Percentiles rank a stretch among this genome's conserved stretches.
Evolutionary conservation across 106 monocot species (phyloP).

Genomic region (Cymbidium sinense): DNA sequence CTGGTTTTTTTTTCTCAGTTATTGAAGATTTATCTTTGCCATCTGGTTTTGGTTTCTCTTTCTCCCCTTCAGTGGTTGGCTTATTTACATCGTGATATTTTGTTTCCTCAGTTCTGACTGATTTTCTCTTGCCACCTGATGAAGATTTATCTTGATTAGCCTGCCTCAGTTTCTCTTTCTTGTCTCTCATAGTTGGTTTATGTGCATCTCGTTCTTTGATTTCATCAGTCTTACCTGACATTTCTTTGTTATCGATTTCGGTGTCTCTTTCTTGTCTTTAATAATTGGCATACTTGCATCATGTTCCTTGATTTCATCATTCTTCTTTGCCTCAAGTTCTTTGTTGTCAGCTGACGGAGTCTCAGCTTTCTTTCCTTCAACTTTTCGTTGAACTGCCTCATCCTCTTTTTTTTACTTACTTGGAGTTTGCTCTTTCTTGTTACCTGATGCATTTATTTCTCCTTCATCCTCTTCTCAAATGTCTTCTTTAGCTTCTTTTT

Average conservation of each 20-base stretch:
- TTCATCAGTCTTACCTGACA: not conserved
- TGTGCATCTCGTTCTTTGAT: not conserved
- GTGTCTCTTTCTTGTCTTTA: not conserved
- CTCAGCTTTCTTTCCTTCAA: too few relatives aligned
- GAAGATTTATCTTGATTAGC: not conserved
- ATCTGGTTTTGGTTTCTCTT: not conserved
- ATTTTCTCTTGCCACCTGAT: not conserved
- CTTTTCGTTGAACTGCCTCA: not conserved
- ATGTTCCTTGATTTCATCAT: not conserved
- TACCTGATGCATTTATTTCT: not conserved
- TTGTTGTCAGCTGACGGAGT: too few relatives aligned
- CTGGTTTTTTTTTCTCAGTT: not conserved
- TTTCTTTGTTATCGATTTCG: not conserved
- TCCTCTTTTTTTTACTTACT: not conserved
- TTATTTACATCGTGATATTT: not conserved
- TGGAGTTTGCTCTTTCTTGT: not conserved
- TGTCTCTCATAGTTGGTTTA: not conserved
- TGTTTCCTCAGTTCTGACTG: not conserved
- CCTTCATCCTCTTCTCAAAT: not conserved
- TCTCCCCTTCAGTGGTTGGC: not conserved
- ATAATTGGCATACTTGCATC: not conserved
- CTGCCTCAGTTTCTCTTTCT: not conserved
- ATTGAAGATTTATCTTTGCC: not conserved
- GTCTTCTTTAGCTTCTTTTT: not conserved
- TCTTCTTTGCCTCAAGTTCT: too few relatives aligned